A percentile compares a stretch with the other conserved stretches of the same genome.
phyloP scores from a whole-genome alignment of 805 yeast genomes.

The Myxozyma vanderwaltii region DNA sequence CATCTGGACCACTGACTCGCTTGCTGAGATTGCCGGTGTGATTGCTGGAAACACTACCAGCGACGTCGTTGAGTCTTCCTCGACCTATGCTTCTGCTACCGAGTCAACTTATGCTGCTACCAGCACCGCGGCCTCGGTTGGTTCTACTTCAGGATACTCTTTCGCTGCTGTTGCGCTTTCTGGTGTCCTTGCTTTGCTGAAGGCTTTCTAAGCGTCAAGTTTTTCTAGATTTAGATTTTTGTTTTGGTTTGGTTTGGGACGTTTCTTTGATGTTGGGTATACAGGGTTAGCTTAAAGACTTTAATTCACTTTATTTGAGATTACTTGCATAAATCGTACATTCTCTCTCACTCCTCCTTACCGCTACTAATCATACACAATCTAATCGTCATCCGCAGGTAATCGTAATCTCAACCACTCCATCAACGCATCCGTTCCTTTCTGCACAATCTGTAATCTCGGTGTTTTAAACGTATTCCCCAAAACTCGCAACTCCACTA shows the following conservation, averaged over 20 bases:
- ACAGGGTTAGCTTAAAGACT: no score
- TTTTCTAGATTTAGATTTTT: not conserved
- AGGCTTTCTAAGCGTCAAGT: not conserved
- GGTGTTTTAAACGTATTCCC: slow-evolving; percentile 32
- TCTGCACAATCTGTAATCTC: slow-evolving; percentile 29
- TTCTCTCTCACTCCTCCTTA: not conserved
- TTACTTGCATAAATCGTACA: no score
- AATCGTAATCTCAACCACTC: slow-evolving; percentile 28
- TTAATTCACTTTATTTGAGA: no score
- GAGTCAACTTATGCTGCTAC: not conserved
- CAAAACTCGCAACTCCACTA: slow-evolving; percentile 27
- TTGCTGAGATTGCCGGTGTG: not conserved
- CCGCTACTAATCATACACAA: not conserved
- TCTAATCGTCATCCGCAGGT: slow-evolving; percentile 15
- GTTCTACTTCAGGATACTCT: not conserved
- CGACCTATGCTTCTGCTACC: not conserved
- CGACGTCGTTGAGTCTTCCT: not conserved
- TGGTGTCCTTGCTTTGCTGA: not conserved
- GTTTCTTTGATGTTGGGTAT: not conserved
- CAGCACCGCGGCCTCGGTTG: not conserved
- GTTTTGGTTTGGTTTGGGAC: not conserved
- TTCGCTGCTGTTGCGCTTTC: not conserved
- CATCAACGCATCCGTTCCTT: slow-evolving; percentile 33
- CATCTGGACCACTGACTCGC: not conserved
- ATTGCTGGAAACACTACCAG: not conserved